Evolutionary conservation across 1,139 yeast genomes (phyloP), one percentile per base, ranked within the genome.

Genomic region (Suhomyces bokatorum): DNA sequence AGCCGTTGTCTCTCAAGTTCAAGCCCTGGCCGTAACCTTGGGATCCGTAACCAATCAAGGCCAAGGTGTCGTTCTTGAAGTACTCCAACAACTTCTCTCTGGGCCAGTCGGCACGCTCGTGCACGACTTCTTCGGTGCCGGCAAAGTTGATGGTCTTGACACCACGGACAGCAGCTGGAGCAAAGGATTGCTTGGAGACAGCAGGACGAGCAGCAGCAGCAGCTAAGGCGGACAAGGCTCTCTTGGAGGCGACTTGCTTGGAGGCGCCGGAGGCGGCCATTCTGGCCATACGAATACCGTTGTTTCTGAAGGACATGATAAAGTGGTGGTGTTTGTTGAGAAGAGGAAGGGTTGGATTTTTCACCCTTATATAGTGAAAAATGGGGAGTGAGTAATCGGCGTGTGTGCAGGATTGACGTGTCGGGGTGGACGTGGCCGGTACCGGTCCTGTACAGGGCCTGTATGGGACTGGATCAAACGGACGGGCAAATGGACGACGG

Each of bases 21-120:
- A 93, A 85, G 76, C 97, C 98, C 81, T 93, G 99, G 69, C 99
- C 99, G 81, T 93, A 93, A 77, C 99, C 99, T 80, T 93, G 99
- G 60, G 99, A 93, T 68, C 99, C 99, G 83, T 93, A 93, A 75
- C 99, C 99, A 62, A 93, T 91, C 67, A 93, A 78, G 59, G 99
- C 98, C 67, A 93, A 78, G 53, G 99, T 93, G 73, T 93, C 99
- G 75, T 91, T 78, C 83, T 93, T 91, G 89, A 93, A 93, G 83
- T 90, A 93, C 66, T 90, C 95, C 58, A 85, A 80, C 65, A 93
- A 81, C 80, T 87, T 93, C 78, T 93, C 99, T 70, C 86, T 82
- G 75, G 99, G 99, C 99, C 99, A 93, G 87, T 93, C 99, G 61
- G 89, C 85, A 77, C 99, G 89, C 81, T 93, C 98, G 80, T 93